Evolutionary conservation across 371 early-diverging fungal genomes (phyloP).

Genomic region (Nematocida minor): DNA sequence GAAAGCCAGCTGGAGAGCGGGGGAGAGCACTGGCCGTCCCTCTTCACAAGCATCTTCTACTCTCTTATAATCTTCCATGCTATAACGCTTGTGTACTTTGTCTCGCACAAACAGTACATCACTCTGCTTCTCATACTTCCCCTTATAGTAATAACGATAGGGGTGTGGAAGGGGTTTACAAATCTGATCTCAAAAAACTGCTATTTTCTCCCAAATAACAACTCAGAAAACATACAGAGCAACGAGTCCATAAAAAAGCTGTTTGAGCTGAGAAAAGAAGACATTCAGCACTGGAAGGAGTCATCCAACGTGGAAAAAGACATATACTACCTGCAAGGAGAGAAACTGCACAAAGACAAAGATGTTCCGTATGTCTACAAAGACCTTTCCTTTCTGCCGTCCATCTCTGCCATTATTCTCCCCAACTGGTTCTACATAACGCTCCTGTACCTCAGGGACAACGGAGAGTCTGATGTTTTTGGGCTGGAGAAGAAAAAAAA

Average conservation of each 20-base stretch:
- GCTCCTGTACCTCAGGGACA: conserved; percentile 8
- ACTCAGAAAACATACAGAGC: conserved; percentile 21
- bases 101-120: conserved; percentile 27
- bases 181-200: conserved; percentile 55
- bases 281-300: conserved; percentile 41
- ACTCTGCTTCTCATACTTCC: conserved; percentile 43
- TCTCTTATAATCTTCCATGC: conserved; percentile 61
- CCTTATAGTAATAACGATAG: conserved; percentile 54
- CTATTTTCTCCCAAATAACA: conserved; percentile 45
- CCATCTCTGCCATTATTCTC: conserved; percentile 4
- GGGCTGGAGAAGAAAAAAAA: not conserved
- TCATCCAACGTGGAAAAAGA: conserved; percentile 23
- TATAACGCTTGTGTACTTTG: conserved; percentile 52
- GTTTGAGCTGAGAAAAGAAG: not conserved
- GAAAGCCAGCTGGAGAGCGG: conserved; percentile 64
- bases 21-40: conserved; percentile 60
- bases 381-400: conserved; percentile 47
- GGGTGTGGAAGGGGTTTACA: conserved; percentile 33
- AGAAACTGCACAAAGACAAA: not conserved
- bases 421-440: conserved; percentile 41
- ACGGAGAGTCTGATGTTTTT: conserved; percentile 20
- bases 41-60: conserved; percentile 53
- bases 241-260: not conserved
- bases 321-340: not conserved
- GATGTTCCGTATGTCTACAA: conserved; percentile 33